phyloP scores from a whole-genome alignment of 1,139 yeast species.

The Debaryomycetaceae sp. region DNA sequence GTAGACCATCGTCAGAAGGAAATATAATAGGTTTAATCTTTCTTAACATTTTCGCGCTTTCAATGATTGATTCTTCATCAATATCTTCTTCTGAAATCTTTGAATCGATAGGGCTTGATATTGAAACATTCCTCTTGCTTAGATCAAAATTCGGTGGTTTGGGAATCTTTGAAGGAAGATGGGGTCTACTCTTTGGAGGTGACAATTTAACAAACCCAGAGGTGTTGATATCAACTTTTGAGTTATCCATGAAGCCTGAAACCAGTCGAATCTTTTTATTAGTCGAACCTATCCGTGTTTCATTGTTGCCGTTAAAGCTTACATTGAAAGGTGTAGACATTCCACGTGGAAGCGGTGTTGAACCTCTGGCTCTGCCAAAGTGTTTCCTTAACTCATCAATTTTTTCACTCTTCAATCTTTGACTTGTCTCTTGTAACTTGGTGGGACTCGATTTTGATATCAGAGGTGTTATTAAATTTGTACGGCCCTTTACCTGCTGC shows the following conservation, averaged over 20 bases:
- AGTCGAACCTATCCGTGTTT: neutral
- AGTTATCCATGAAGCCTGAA: neutral
- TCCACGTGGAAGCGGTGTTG: neutral
- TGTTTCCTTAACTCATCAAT: constrained; percentile 34
- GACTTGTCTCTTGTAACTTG: constrained; percentile 38
- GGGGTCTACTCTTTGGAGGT: constrained; percentile 10
- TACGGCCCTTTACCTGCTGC: constrained; percentile 14
- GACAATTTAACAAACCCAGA: constrained; percentile 10
- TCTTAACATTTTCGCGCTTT: constrained; percentile 36
- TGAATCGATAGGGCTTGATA: constrained; percentile 1
- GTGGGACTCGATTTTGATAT: constrained; percentile 29
- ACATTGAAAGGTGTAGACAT: constrained; percentile 10
- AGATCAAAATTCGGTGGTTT: constrained; percentile 27
- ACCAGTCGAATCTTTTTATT: neutral
- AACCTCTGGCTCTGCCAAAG: constrained; percentile 26
- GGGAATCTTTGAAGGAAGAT: constrained; percentile 22
- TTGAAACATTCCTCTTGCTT: neutral
- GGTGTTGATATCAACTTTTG: constrained; percentile 1
- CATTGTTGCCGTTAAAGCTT: neutral
- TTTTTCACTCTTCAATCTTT: constrained; percentile 30
- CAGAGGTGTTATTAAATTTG: constrained; percentile 21
- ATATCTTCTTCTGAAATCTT: neutral
- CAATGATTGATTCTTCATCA: constrained; percentile 23
- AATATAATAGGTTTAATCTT: constrained; percentile 39
- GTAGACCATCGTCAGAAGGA: constrained; percentile 29